Evolutionary conservation across 148 eudicot species (phyloP).

Genomic region (Fagopyrum homotropicum): DNA sequence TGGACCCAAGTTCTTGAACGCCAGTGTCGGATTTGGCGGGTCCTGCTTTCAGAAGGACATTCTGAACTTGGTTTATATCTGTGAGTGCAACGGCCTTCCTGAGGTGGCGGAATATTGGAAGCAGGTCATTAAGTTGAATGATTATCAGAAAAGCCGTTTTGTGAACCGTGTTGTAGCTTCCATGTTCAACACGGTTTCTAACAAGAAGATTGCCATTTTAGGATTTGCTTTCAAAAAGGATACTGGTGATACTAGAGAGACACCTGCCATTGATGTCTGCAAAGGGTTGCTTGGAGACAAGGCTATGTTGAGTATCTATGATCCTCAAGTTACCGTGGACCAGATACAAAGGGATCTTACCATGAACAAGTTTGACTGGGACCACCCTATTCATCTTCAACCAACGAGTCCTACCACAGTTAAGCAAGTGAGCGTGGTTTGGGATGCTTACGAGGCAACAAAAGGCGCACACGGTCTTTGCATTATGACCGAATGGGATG

Average conservation of each 20-base stretch:
- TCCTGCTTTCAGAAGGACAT: slow-evolving; percentile 66
- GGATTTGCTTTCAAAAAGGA: slow-evolving; percentile 76
- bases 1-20: slow-evolving; percentile 50
- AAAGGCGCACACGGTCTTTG: slow-evolving; percentile 70
- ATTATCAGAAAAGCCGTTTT: slow-evolving; percentile 63
- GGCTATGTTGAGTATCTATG: slow-evolving; percentile 60
- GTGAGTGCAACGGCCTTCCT: slow-evolving; percentile 75
- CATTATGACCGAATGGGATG: slow-evolving; percentile 74
- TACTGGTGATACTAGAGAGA: slow-evolving; percentile 69
- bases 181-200: slow-evolving; percentile 70
- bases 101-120: slow-evolving; percentile 87
- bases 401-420: slow-evolving; percentile 61
- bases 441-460: slow-evolving; percentile 71
- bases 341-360: slow-evolving; percentile 60
- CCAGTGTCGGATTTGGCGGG: slow-evolving; percentile 67
- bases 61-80: slow-evolving; percentile 54
- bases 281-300: slow-evolving; percentile 59
- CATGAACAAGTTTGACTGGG: slow-evolving; percentile 72
- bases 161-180: slow-evolving; percentile 69
- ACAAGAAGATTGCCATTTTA: slow-evolving; percentile 63
- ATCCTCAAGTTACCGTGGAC: slow-evolving; percentile 66
- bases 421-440: slow-evolving; percentile 56
- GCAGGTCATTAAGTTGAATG: slow-evolving; percentile 80
- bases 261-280: slow-evolving; percentile 77
- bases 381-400: slow-evolving; percentile 62